Evolutionary conservation across 1,139 yeast species (phyloP), one percentile per base, ranked within the genome.

Genomic region (Protomyces inundatus): DNA sequence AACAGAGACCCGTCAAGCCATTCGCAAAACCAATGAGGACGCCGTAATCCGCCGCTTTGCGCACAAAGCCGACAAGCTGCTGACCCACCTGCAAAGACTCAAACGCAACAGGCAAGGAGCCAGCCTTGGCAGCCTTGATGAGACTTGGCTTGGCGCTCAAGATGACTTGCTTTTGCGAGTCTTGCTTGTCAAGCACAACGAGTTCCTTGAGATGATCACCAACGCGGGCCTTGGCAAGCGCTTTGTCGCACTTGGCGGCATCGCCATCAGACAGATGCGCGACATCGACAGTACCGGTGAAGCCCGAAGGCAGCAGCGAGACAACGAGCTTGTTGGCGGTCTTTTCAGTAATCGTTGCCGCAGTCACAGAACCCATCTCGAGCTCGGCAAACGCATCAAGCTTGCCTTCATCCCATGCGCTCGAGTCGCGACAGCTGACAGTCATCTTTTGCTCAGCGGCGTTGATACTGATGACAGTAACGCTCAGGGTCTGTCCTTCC

Each of bases 11-110:
- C 39, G 90, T 88, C 69, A 91, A 81, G 64, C 82, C 83, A 68
- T 88, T 88, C 66, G 86, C 90, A 75, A 93, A 93, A 0, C 87
- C 83, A 65, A 93, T 87, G 73, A 93, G 91, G 36, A 90, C 80
- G 69, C 98, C 98, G 34, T 69, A 67, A 73, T 81, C 82, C 30
- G 95, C 87, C 36, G 89, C 85, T 35, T 90, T 85, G 70, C 84
- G 87, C 61, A 93, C 82, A 72, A 80, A 91, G 52, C 98, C 98
- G 67, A 83, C 80, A 61, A 88, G 74, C 12, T 75, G 71, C 57
- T 75, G 77, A 37, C 83, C 83, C n/a, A 80, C 75, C 54, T 79
- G 75, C 59, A 90, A 78, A 55, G 88, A 93, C 33, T 79, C 79
- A 71, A 84, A 86, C 12, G 76, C 72, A 3, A 79, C 70, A 45